phyloP scores from a whole-genome alignment of 306 rosid species.

The Benincasa hispida region DNA sequence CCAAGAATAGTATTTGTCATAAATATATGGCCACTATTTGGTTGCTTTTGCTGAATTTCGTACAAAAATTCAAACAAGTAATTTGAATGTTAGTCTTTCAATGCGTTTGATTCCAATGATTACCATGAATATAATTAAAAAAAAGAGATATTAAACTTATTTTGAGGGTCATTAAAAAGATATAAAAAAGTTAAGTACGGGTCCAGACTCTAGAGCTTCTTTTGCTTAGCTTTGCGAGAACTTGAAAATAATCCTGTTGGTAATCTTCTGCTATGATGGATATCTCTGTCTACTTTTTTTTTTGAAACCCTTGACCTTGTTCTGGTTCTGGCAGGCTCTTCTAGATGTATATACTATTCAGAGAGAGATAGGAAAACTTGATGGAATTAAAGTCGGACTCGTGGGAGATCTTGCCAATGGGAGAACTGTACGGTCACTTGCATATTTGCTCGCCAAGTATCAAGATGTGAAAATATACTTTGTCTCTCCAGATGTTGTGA shows the following conservation, averaged over 20 bases:
- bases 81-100: neutral
- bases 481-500: slow-evolving; percentile 69
- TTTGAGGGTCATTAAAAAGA: neutral
- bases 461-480: slow-evolving; percentile 55
- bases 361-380: slow-evolving; percentile 67
- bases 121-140: neutral
- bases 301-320: neutral
- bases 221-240: neutral
- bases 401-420: slow-evolving; percentile 92
- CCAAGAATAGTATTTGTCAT: neutral
- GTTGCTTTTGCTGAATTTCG: neutral
- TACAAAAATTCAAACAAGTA: neutral
- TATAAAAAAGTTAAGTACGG: neutral
- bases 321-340: slow-evolving; percentile 41
- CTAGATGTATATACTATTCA: slow-evolving; percentile 72
- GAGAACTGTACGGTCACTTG: slow-evolving; percentile 81
- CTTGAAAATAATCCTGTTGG: neutral
- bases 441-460: slow-evolving; percentile 76
- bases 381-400: slow-evolving; percentile 64
- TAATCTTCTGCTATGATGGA: neutral
- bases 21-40: neutral
- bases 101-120: neutral
- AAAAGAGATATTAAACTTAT: neutral
- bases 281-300: neutral
- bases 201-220: neutral